phyloP scores from a whole-genome alignment of 2,329 filamentous ascomycete genomes.

The Didymellaceae sp. region DNA sequence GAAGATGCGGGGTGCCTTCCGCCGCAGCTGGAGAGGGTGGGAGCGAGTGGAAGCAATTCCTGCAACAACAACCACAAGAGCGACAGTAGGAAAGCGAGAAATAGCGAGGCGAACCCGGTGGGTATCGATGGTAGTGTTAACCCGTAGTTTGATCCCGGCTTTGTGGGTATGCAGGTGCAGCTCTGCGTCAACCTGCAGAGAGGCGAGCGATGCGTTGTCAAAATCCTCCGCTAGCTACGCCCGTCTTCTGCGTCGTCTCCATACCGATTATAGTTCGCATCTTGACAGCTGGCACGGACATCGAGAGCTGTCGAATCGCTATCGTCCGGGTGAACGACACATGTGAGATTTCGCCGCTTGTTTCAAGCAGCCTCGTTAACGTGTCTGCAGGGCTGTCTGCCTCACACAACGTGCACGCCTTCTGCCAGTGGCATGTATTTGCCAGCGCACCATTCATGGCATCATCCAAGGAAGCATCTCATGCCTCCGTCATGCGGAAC shows the following conservation, averaged over 20 bases:
- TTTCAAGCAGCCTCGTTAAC: slow-evolving; percentile 5
- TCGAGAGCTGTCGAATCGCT: slow-evolving; percentile 30
- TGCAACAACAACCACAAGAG: slow-evolving; percentile 16
- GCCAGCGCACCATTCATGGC: slow-evolving; percentile 35
- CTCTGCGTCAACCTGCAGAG: slow-evolving; percentile 51
- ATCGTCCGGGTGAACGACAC: slow-evolving; percentile 27
- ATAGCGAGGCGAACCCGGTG: slow-evolving; percentile 36
- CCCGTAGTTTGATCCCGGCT: slow-evolving; percentile 38
- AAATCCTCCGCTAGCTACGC: slow-evolving; percentile 43
- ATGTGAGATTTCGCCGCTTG: slow-evolving; percentile 25
- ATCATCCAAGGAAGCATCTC: slow-evolving; percentile 23
- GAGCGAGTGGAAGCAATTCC: slow-evolving; percentile 10
- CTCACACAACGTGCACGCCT: slow-evolving; percentile 27
- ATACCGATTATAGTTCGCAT: slow-evolving; percentile 34
- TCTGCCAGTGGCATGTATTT: slow-evolving; percentile 25
- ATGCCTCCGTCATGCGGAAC: slow-evolving; percentile 17
- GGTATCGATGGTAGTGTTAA: slow-evolving; percentile 43
- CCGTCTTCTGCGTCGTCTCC: slow-evolving; percentile 38
- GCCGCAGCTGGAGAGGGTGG: slow-evolving; percentile 13
- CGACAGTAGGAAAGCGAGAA: slow-evolving; percentile 26
- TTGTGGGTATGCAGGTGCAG: slow-evolving; percentile 46
- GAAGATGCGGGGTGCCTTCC: slow-evolving; percentile 22
- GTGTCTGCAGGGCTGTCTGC: slow-evolving; percentile 34
- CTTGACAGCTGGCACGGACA: slow-evolving; percentile 48
- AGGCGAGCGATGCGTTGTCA: slow-evolving; percentile 45